Conservation (phyloP, 345 rosid genomes). For the Populus ilicifolia region DNA sequence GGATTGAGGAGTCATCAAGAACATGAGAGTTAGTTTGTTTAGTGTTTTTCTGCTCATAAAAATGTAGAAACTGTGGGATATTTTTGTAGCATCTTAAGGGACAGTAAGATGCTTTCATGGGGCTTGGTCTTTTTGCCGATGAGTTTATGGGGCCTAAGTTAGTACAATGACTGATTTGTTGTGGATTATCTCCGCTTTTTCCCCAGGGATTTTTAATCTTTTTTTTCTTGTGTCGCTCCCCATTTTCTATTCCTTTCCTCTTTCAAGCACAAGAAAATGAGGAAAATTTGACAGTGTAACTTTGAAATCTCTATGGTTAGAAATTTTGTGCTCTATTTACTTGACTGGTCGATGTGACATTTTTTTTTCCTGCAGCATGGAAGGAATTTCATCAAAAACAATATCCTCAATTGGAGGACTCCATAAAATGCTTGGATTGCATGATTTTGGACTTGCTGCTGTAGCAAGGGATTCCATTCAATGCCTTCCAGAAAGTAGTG, state of each 20-base stretch:
- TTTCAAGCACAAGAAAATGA: background rate
- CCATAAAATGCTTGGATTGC: conserved; percentile 50
- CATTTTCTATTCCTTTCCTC: background rate
- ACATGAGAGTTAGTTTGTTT: background rate
- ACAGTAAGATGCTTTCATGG: background rate
- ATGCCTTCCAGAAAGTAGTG: conserved; percentile 52
- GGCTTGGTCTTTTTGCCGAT: background rate
- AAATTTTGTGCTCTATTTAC: background rate
- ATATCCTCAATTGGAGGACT: conserved; percentile 61
- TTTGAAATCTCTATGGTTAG: background rate
- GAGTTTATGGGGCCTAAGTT: background rate
- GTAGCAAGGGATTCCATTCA: conserved; percentile 64
- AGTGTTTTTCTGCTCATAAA: background rate
- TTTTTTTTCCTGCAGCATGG: conserved; percentile 37
- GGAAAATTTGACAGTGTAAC: background rate
- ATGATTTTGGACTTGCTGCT: conserved; percentile 46
- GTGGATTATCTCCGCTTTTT: background rate
- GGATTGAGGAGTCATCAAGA: too few relatives aligned
- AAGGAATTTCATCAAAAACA: conserved; percentile 41
- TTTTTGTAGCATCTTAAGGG: background rate
- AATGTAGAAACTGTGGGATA: background rate
- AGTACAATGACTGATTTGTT: background rate
- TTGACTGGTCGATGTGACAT: background rate
- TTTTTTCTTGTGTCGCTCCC: background rate
- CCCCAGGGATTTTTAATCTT: too few relatives aligned